phyloP scores from a whole-genome alignment of 306 rosid genomes.

The Pachyrhizus erosus region DNA sequence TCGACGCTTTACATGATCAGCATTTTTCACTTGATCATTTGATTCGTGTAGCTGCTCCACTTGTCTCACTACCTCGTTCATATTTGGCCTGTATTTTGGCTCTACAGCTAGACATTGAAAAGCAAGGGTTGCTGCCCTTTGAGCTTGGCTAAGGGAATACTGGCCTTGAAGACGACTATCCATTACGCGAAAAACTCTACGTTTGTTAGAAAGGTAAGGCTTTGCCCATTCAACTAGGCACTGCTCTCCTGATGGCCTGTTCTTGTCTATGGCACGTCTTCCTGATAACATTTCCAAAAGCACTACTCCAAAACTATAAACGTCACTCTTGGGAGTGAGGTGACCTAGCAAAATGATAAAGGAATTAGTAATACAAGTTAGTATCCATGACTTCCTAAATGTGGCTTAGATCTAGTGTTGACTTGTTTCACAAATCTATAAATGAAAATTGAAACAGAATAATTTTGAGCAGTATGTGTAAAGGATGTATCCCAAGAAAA shows the following conservation, averaged over 20 bases:
- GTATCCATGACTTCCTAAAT: too few species aligned
- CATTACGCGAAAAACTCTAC: constrained; percentile 63
- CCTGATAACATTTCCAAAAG: constrained; percentile 82
- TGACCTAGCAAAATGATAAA: constrained; percentile 57
- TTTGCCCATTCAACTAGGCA: constrained; percentile 84
- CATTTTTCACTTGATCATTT: constrained; percentile 36
- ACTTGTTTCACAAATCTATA: not conserved
- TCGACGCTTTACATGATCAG: constrained; percentile 36
- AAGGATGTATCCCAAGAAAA: not conserved
- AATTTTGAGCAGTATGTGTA: not conserved
- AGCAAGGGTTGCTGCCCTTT: constrained; percentile 69
- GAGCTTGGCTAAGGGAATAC: constrained; percentile 60
- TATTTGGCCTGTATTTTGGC: constrained; percentile 63
- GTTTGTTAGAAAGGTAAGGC: constrained; percentile 67
- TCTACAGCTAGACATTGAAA: constrained; percentile 68
- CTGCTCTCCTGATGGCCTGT: constrained; percentile 85
- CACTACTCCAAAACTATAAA: constrained; percentile 93
- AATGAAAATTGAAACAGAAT: not conserved
- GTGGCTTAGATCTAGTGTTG: constrained; percentile 1
- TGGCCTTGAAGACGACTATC: constrained; percentile 75
- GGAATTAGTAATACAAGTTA: too few species aligned
- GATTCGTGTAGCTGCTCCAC: constrained; percentile 71
- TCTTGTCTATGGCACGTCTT: constrained; percentile 74
- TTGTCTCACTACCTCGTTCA: constrained; percentile 64
- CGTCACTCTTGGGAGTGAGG: constrained; percentile 78